Evolutionary conservation across 371 early-diverging fungal genomes (phyloP).

Genomic region (Mortierella sp.): DNA sequence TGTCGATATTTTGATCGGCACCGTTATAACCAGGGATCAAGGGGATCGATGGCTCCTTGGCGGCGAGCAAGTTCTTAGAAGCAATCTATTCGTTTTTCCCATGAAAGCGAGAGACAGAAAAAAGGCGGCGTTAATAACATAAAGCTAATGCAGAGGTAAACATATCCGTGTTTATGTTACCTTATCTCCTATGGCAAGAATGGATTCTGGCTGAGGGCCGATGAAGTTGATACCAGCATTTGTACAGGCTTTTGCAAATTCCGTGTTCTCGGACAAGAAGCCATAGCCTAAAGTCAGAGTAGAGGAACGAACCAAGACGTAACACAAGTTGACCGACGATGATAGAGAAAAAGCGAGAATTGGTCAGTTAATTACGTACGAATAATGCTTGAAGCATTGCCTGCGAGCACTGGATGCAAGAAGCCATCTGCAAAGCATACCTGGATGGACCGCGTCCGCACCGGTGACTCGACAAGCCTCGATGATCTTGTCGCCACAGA

Average conservation of each 20-base stretch:
- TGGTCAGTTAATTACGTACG: too few species aligned
- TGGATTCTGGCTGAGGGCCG: constrained; percentile 80
- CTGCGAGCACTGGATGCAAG: too few species aligned
- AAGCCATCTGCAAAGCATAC: constrained; percentile 41
- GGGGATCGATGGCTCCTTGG: constrained; percentile 58
- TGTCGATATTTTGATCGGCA: constrained; percentile 58
- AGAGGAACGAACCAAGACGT: not conserved
- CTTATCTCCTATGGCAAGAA: constrained; percentile 95
- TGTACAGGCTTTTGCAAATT: constrained; percentile 75
- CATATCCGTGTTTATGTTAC: constrained; percentile 58
- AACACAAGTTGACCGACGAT: not conserved
- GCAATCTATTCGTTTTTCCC: constrained; percentile 59
- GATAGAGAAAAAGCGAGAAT: not conserved
- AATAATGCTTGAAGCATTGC: too few species aligned
- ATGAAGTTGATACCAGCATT: constrained; percentile 77
- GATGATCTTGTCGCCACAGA: constrained; percentile 73
- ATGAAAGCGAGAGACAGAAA: constrained; percentile 32
- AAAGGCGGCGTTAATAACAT: not conserved
- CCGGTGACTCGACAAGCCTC: constrained; percentile 67
- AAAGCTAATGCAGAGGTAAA: too few species aligned
- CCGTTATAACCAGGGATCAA: constrained; percentile 78
- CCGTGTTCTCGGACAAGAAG: constrained; percentile 85
- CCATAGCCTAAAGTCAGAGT: constrained; percentile 82
- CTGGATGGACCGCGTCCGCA: constrained; percentile 85
- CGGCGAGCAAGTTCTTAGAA: constrained; percentile 63